A percentile compares a stretch with the other conserved stretches of the same genome.
These are phyloP conservation scores for Ganoderma lingzhi DNA, from an alignment of 1,284 basidiomycete genomes.

Conservation along the genomic window DNA sequence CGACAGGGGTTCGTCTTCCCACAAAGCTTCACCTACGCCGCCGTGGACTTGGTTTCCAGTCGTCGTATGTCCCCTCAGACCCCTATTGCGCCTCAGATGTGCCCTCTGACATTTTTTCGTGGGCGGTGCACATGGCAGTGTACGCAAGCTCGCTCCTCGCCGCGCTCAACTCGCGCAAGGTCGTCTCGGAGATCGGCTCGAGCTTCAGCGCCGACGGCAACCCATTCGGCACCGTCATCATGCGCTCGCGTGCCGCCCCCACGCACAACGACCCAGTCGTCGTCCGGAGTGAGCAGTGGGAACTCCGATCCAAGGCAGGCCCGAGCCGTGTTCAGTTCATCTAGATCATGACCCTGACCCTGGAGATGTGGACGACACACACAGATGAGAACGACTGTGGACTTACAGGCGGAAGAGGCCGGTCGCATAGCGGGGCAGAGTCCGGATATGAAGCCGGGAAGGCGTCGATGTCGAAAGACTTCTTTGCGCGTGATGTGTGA, in stretches of 20 bases:
- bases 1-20: neutral
- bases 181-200: neutral
- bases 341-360: neutral
- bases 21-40: neutral
- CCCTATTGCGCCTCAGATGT: neutral
- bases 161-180: constrained; percentile 1
- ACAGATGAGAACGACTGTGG: neutral
- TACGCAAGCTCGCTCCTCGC: constrained; percentile 1
- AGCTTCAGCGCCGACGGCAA: neutral
- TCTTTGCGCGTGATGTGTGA: neutral
- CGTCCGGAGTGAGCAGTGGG: neutral
- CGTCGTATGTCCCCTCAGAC: neutral
- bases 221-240: neutral
- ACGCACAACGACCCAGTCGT: neutral
- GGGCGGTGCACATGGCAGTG: neutral
- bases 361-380: neutral
- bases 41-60: neutral
- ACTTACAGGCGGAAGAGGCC: neutral
- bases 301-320: neutral
- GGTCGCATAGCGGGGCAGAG: neutral
- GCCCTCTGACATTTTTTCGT: neutral
- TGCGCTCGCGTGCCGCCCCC: neutral
- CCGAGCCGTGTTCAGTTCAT: neutral
- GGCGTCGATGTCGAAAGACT: neutral
- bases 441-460: neutral